Conservation (phyloP, 208 protist species). For the Angomonas deanei region DNA sequence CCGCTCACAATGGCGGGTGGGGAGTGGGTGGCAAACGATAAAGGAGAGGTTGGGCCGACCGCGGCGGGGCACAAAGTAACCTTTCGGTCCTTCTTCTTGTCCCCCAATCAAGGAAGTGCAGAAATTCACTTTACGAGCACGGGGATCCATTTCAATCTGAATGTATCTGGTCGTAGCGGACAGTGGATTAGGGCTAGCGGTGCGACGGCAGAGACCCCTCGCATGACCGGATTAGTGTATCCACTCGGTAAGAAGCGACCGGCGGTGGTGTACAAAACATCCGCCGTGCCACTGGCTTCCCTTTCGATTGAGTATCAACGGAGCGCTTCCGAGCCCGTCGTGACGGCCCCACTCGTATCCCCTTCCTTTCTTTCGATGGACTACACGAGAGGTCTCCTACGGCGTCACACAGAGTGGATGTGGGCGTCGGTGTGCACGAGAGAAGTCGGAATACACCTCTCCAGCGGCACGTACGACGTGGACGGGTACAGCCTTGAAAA, state of each 20-base stretch:
- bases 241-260: conserved; percentile 31
- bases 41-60: conserved; percentile 14
- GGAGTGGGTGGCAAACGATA: conserved; percentile 15
- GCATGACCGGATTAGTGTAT: conserved; percentile 35
- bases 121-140: conserved; percentile 9
- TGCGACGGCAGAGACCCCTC: conserved; percentile 8
- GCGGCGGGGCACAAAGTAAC: conserved; percentile 18
- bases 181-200: conserved; percentile 6
- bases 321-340: not conserved
- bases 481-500: conserved; percentile 28
- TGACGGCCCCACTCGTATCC: not conserved
- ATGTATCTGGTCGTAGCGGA: not conserved
- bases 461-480: conserved; percentile 29
- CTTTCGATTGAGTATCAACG: not conserved
- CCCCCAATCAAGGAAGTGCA: not conserved
- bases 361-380: conserved; percentile 25
- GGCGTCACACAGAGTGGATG: conserved; percentile 32
- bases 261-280: conserved; percentile 29
- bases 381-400: conserved; percentile 39
- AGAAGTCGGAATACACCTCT: conserved; percentile 37
- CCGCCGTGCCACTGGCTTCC: conserved; percentile 19
- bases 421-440: conserved; percentile 24
- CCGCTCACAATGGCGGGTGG: conserved; percentile 11
- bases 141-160: conserved; percentile 5
- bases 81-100: conserved; percentile 9